These are phyloP conservation scores for Pelargonium cotyledonis DNA, from an alignment of 441 rosid species.

Conservation along the genomic window DNA sequence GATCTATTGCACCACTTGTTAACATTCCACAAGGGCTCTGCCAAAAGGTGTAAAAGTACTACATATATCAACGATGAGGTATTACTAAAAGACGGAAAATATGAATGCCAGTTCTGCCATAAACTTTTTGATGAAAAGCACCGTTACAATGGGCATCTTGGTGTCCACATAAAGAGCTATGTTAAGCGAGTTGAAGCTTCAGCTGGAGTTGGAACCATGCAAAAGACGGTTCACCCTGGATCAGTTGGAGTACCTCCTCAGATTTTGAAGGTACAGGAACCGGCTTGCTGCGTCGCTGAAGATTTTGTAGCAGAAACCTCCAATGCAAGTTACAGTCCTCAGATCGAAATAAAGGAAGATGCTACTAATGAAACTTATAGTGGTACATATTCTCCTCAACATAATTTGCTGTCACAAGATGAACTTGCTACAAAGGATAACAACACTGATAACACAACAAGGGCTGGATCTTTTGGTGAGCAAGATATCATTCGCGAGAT, in stretches of 20 bases:
- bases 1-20: constrained; percentile 28
- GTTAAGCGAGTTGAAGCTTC: constrained; percentile 28
- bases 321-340: constrained; percentile 14
- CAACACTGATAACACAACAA: constrained; percentile 10
- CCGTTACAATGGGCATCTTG: constrained; percentile 26
- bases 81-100: constrained; percentile 28
- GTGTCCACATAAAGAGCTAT: constrained; percentile 24
- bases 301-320: constrained; percentile 21
- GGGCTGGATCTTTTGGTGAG: constrained; percentile 15
- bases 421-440: constrained; percentile 12
- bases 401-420: constrained; percentile 5
- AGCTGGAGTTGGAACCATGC: constrained; percentile 13
- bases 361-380: constrained; percentile 11
- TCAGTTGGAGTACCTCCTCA: constrained; percentile 15
- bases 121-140: constrained; percentile 27
- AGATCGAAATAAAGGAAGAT: constrained; percentile 13
- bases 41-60: constrained; percentile 19
- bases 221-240: constrained; percentile 18
- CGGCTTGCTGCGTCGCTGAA: constrained; percentile 10
- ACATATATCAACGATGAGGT: constrained; percentile 14
- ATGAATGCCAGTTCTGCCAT: constrained; percentile 31
- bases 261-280: constrained; percentile 14
- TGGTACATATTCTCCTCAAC: constrained; percentile 4
- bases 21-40: constrained; percentile 24
- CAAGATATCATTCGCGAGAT: constrained; percentile 16